Evolutionary conservation across 306 rosid genomes (phyloP).

Genomic region (Glycine soja): DNA sequence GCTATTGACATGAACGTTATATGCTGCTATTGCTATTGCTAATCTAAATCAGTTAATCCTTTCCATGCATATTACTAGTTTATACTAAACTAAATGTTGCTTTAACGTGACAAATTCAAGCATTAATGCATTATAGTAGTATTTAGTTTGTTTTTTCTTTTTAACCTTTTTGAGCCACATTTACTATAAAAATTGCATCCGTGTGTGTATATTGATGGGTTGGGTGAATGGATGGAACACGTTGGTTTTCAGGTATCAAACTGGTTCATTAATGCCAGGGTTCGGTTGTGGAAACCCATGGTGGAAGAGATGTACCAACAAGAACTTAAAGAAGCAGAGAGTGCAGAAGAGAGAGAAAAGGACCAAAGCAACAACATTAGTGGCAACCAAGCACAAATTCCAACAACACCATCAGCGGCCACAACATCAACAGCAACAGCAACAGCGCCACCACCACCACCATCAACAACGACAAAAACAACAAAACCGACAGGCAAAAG

Average conservation of each 20-base stretch:
- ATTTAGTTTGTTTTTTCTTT: not conserved
- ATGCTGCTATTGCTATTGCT: too few relatives aligned
- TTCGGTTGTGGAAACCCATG: constrained; percentile 99
- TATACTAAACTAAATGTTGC: not conserved
- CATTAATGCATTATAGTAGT: not conserved
- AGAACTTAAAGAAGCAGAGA: constrained; percentile 73
- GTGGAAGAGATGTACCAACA: constrained; percentile 99
- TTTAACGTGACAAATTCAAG: not conserved
- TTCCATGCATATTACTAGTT: too few relatives aligned
- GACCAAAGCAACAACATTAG: constrained; percentile 51
- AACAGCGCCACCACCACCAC: constrained; percentile 41
- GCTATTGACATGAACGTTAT: not conserved
- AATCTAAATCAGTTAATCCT: too few relatives aligned
- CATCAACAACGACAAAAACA: constrained; percentile 23
- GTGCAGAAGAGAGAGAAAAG: constrained; percentile 46
- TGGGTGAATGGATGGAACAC: not conserved
- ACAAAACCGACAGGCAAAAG: constrained; percentile 55
- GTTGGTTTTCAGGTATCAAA: constrained; percentile 79
- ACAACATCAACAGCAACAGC: constrained; percentile 52
- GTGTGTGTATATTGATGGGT: too few relatives aligned
- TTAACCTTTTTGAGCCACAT: not conserved
- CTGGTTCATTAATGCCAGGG: constrained; percentile 99
- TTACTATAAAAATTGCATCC: not conserved
- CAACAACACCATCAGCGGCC: constrained; percentile 53
- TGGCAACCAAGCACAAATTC: constrained; percentile 67